Conservation (phyloP, 2,329 filamentous ascomycete genomes). For the Trichoderma brevicompactum region DNA sequence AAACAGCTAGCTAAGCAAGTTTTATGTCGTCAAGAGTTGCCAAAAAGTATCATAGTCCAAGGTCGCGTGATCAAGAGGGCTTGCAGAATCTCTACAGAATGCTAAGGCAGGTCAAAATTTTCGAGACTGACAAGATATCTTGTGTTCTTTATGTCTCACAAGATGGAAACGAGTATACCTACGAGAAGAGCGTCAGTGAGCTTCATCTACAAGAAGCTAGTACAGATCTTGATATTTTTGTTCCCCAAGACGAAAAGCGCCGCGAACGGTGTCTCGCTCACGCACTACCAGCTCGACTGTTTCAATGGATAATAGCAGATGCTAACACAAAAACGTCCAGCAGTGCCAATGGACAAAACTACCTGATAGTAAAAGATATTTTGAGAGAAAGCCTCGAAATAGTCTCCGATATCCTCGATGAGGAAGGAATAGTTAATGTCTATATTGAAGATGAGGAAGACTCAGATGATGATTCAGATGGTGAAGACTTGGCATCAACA, state of each 20-base stretch:
- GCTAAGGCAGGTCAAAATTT: not conserved
- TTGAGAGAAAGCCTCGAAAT: not conserved
- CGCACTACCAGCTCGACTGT: not conserved
- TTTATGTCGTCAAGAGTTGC: not conserved
- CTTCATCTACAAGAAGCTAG: not conserved
- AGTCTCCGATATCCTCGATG: not conserved
- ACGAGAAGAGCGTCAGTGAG: not conserved
- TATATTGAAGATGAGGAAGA: not conserved
- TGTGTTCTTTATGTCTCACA: not conserved
- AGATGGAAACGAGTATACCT: not conserved
- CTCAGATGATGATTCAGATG: not conserved
- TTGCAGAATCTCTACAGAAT: not conserved
- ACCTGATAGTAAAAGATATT: not conserved
- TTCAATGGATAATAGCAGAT: not conserved
- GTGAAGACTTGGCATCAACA: not conserved
- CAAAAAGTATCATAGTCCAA: not conserved
- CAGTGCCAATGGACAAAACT: not conserved
- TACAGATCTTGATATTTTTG: not conserved
- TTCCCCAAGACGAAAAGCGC: not conserved
- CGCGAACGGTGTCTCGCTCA: not conserved
- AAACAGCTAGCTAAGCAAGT: not conserved
- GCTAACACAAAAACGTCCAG: conserved; percentile 33
- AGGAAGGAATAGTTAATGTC: not conserved
- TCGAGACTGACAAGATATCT: not conserved
- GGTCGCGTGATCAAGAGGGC: not conserved